These are phyloP conservation scores for Geotrichum reessii DNA, from an alignment of 1,139 yeast genomes.

Conservation along the genomic window DNA sequence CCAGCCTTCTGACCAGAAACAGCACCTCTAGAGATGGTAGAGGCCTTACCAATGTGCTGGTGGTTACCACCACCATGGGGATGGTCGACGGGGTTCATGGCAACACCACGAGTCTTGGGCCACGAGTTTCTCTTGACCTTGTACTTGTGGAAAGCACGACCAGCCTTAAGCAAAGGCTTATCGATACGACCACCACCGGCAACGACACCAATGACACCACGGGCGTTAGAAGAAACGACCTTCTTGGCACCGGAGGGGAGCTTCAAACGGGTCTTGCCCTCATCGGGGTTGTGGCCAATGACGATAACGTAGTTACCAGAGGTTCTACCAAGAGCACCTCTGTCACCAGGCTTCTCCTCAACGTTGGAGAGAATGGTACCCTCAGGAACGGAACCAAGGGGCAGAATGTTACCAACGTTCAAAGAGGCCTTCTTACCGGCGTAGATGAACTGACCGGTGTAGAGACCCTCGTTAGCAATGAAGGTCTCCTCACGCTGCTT, in stretches of 20 bases:
- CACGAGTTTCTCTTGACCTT: slow-evolving; percentile 98
- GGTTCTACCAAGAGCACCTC: slow-evolving; percentile 99
- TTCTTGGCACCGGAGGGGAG: slow-evolving; percentile 99
- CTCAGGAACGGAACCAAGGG: slow-evolving; percentile 96
- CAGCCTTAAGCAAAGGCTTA: slow-evolving; percentile 98
- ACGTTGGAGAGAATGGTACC: slow-evolving; percentile 98
- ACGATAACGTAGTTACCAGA: slow-evolving; percentile 99
- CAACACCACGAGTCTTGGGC: slow-evolving; percentile 99
- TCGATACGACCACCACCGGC: slow-evolving; percentile 99
- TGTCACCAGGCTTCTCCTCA: slow-evolving; percentile 99
- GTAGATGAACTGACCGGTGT: slow-evolving; percentile 98
- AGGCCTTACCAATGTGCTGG: slow-evolving; percentile 99
- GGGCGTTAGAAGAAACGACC: slow-evolving; percentile 88
- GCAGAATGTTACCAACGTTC: slow-evolving; percentile 95
- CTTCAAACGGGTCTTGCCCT: slow-evolving; percentile 97
- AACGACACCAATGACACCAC: slow-evolving; percentile 99
- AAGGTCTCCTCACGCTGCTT: slow-evolving; percentile 96
- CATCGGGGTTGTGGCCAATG: slow-evolving; percentile 98
- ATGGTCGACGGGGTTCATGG: slow-evolving; percentile 99
- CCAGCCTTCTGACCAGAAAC: slow-evolving; percentile 99
- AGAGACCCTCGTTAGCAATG: slow-evolving; percentile 99
- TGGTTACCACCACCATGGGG: slow-evolving; percentile 99
- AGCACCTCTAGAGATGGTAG: slow-evolving; percentile 99
- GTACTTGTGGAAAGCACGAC: slow-evolving; percentile 99
- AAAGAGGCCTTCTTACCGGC: slow-evolving; percentile 99